Base-by-base conservation (phyloP, 1,139 yeast genomes). In the Taiozyma sp. region DNA sequence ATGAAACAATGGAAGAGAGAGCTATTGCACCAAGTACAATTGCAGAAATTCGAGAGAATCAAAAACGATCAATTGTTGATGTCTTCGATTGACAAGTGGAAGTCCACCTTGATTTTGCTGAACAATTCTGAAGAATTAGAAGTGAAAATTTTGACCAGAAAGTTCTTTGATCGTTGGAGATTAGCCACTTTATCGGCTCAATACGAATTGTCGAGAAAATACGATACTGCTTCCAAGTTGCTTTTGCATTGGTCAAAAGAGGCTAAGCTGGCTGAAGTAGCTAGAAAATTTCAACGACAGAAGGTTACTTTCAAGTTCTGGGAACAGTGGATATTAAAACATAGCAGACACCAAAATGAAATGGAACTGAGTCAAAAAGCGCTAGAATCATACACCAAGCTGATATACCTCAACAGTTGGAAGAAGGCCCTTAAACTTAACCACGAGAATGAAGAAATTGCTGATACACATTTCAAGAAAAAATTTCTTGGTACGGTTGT, bases 1-100 rank as follows among this genome's bases (percentile, higher is more conserved):
- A 52, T 68, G 32, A 47, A 53, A 4, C 55, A 56, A 16, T 69
- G 71, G 69, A 44, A 30, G 32, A 54, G 51, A 46, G 56, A 64
- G 41, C 58, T 63, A 27, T 22, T 52, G 10, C 60, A 63, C 29
- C 56, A 51, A 3, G 48, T 55, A 4, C 58, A 52, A 38, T 49
- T 57, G 7, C 49, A 58, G 27, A 47, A 51, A 2, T 57, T 60
- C 13, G 16, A 45, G 10, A 28, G 42, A 2, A 40, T 48, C 0
- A 45, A 46, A 8, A 51, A 56, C 14, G 39, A 42, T 4, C 45
- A 40, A 3, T 14, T 56, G 13, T 45, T 45, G 32, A 36, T n/a
- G 2, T 47, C 43, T 4, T 44, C 47, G 12, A 42, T 61, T 8
- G 38, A 43, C 8, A 28, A 43, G 1, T 63, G 68, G 65, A 47